Conservation (phyloP, 345 rosid genomes). For the Aurinia saxatilis region DNA sequence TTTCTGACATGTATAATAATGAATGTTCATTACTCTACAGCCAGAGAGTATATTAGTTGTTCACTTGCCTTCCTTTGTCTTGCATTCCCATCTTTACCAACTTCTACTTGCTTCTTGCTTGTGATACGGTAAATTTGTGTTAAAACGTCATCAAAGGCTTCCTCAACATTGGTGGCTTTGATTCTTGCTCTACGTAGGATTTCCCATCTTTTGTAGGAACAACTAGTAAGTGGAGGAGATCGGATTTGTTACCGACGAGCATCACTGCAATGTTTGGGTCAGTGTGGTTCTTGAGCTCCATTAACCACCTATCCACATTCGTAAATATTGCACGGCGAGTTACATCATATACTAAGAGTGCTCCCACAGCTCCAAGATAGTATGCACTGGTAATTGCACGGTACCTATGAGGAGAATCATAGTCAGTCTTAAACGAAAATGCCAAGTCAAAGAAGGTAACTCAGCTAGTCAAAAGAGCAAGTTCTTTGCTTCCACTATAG, state of each 20-base stretch:
- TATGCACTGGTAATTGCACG: slow-evolving; percentile 71
- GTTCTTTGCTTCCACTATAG: background rate
- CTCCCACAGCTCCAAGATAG: slow-evolving; percentile 68
- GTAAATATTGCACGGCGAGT: slow-evolving; percentile 60
- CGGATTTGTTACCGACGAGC: too few relatives aligned
- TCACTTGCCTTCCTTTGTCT: too few relatives aligned
- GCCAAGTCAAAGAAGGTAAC: background rate
- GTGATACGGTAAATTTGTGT: too few relatives aligned
- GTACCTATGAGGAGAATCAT: slow-evolving; percentile 31
- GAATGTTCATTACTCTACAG: too few relatives aligned
- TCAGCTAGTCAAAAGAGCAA: too few relatives aligned
- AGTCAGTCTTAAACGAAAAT: background rate
- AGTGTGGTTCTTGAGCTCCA: slow-evolving; percentile 53
- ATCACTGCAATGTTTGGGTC: too few relatives aligned
- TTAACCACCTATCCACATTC: slow-evolving; percentile 64
- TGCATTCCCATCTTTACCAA: slow-evolving; percentile 34
- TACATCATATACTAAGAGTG: slow-evolving; percentile 58
- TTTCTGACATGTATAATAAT: too few relatives aligned
- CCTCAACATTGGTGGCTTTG: slow-evolving; percentile 51
- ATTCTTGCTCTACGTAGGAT: slow-evolving; percentile 51
- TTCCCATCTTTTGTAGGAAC: too few relatives aligned
- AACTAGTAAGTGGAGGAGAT: too few relatives aligned
- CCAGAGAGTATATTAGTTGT: too few relatives aligned
- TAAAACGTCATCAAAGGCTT: slow-evolving; percentile 59
- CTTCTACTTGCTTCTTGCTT: slow-evolving; percentile 53